Evolutionary conservation across 139 green algal species (phyloP).

Genomic region (Chlorella vulgaris): DNA sequence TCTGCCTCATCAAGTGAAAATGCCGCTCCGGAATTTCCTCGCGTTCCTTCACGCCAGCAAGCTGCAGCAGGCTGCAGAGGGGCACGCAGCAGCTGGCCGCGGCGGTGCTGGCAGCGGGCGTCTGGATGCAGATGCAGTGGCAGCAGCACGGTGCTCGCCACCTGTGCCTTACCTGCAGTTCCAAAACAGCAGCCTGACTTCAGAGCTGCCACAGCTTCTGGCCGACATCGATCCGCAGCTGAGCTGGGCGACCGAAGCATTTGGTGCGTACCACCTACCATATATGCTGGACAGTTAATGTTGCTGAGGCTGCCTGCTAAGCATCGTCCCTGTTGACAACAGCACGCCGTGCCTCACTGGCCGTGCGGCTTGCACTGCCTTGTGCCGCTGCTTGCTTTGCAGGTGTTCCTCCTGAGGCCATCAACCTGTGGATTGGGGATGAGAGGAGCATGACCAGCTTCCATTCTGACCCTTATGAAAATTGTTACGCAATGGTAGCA

Average conservation of each 20-base stretch:
- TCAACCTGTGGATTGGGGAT: slow-evolving; percentile 86
- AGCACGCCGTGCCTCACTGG: no score
- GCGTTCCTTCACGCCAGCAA: not conserved
- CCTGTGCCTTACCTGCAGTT: slow-evolving; percentile 55
- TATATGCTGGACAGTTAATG: not conserved
- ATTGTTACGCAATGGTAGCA: slow-evolving; percentile 75
- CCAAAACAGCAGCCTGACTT: slow-evolving; percentile 77
- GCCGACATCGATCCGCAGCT: slow-evolving; percentile 57
- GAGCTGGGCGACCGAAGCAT: slow-evolving; percentile 55
- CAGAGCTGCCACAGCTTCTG: slow-evolving; percentile 58
- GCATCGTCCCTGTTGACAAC: no score
- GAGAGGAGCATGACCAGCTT: slow-evolving; percentile 77
- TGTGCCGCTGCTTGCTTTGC: not conserved
- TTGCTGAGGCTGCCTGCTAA: no score
- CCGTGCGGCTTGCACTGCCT: no score
- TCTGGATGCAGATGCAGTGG: not conserved
- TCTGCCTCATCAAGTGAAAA: slow-evolving; percentile 31
- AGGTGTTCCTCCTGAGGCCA: slow-evolving; percentile 59
- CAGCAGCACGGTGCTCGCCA: not conserved
- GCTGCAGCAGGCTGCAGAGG: slow-evolving; percentile 1
- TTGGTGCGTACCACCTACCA: slow-evolving; percentile 36
- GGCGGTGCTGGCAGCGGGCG: not conserved
- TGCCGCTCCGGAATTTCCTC: slow-evolving; percentile 31
- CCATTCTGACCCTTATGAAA: slow-evolving; percentile 93
- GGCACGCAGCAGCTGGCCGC: not conserved